These are phyloP conservation scores for Plasmopara viticola DNA, from an alignment of 352 stramenopile genomes.

Conservation along the genomic window DNA sequence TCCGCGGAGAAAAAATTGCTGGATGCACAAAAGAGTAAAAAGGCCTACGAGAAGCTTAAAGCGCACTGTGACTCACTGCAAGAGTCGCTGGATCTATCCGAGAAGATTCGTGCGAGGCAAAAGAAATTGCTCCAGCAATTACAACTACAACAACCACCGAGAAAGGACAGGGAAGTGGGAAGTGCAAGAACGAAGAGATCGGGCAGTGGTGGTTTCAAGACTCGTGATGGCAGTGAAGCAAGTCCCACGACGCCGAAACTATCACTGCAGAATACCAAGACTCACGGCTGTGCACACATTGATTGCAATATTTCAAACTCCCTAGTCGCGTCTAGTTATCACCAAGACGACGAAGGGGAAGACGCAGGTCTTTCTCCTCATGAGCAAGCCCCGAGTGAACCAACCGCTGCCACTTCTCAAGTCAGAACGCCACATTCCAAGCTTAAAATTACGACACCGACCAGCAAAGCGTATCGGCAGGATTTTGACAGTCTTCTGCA, in stretches of 20 bases:
- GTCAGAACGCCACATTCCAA: conserved; percentile 6
- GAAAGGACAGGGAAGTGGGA: conserved; percentile 7
- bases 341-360: conserved; percentile 15
- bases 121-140: conserved; percentile 76
- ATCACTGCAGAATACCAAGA: background rate
- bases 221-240: background rate
- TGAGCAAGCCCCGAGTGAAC: conserved; percentile 23
- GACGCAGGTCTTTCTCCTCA: conserved; percentile 13
- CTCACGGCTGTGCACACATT: conserved; percentile 6
- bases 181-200: conserved; percentile 13
- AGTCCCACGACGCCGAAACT: conserved; percentile 5
- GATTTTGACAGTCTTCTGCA: conserved; percentile 45
- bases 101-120: conserved; percentile 67
- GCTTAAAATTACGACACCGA: conserved; percentile 9
- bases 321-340: conserved; percentile 19
- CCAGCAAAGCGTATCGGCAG: conserved; percentile 13
- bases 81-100: conserved; percentile 72
- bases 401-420: conserved; percentile 13
- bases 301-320: conserved; percentile 41
- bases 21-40: conserved; percentile 42
- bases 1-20: conserved; percentile 41
- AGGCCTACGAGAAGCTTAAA: conserved; percentile 66
- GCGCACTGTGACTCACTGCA: conserved; percentile 68
- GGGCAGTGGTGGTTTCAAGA: conserved; percentile 4
- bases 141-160: conserved; percentile 25